Base-by-base conservation (phyloP, 2,329 filamentous ascomycete genomes). In the Colletotrichum lini region DNA sequence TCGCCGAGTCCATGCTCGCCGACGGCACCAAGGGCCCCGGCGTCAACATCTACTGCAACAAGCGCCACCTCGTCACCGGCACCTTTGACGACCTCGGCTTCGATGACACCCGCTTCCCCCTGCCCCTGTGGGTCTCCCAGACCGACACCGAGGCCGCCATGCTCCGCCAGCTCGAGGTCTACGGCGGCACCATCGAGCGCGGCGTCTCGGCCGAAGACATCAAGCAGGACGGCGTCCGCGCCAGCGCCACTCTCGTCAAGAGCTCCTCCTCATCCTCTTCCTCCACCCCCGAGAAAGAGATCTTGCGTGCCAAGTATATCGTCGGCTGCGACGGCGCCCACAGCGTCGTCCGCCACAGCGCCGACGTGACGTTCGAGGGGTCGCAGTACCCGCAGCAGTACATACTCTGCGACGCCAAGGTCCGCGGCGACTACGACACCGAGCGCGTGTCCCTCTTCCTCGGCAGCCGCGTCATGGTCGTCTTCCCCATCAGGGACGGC, bases 261-360 rank as follows among this genome's bases (percentile, higher is more conserved):
- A 50, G 74, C 38, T 68, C 72, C 4, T 30, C 30, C 30, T 30
- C 30, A 7, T 35, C 30, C 30, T 9, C 30, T 8, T 9, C 30
- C 30, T 9, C 30, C 30, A 2, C 30, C 9, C 30, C 30, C 30
- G 65, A 62, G 0, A 76, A 71, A 21, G 76, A 80, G 42, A 70
- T 75, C 40, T 26, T 84, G 63, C 76, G 77, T 72, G 76, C 80
- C 72, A 74, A 77, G 12, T 87, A 84, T 67, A 79, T 86, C 15
- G 81, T 85, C 44, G 85, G 85, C 26, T 86, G 84, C 63, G 85
- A 87, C 65, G 85, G 85, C 23, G 81, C 83, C 0, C 84, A 84
- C 73, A 85, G 82, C 35, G 72, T 76, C 4, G 84, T 87, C 12
- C 81, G 85, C 21, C 81, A 80, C 63, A 72, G 75, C 0, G 80